Percentiles rank a stretch among this genome's conserved stretches.
Evolutionary conservation across 2,329 filamentous ascomycete species (phyloP).

Genomic region (Capronia coronata): DNA sequence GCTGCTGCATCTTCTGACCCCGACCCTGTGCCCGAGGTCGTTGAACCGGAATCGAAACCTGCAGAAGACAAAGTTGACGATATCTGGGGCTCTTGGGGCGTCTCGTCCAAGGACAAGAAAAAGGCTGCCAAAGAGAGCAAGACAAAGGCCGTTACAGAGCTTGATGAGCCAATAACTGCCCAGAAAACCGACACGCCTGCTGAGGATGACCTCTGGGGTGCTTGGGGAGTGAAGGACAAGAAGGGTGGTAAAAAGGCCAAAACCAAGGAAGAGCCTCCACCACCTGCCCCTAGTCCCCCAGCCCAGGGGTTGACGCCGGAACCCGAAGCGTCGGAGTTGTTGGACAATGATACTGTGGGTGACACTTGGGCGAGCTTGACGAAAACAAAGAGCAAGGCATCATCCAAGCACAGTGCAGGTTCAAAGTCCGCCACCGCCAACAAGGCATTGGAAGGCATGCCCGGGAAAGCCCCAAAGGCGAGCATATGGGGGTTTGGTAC

Average conservation of each 20-base stretch:
- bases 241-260: constrained; percentile 44
- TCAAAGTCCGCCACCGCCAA: constrained; percentile 28
- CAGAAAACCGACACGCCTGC: constrained; percentile 14
- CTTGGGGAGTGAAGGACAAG: constrained; percentile 33
- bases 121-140: constrained; percentile 43
- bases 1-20: neutral
- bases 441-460: constrained; percentile 33
- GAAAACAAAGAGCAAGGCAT: constrained; percentile 33
- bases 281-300: constrained; percentile 45
- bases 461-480: constrained; percentile 33
- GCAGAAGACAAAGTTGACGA: constrained; percentile 37
- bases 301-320: constrained; percentile 41
- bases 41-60: constrained; percentile 8
- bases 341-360: constrained; percentile 31
- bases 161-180: constrained; percentile 15
- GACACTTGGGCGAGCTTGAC: constrained; percentile 38
- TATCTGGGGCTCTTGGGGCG: constrained; percentile 41
- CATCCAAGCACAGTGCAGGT: constrained; percentile 38
- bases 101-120: constrained; percentile 43
- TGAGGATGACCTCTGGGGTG: constrained; percentile 33
- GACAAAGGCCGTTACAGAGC: constrained; percentile 34
- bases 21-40: constrained; percentile 6
- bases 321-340: constrained; percentile 33
- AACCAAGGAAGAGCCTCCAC: constrained; percentile 39
- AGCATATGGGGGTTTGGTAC: constrained; percentile 42